These are phyloP conservation scores for Lentinula aciculospora DNA, from an alignment of 768 basidiomycete genomes.

Conservation along the genomic window DNA sequence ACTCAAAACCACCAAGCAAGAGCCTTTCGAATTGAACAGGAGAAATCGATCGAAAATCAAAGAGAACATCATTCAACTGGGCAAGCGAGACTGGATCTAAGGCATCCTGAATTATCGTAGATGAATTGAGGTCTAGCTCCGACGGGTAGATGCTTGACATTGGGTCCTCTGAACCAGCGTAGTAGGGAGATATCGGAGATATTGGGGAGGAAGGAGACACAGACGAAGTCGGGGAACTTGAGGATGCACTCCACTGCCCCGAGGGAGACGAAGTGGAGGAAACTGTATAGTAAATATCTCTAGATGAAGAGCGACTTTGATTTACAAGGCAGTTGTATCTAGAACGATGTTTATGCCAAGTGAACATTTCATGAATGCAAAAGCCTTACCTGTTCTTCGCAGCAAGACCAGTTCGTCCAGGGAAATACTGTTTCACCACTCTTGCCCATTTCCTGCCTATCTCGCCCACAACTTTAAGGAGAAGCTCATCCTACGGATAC, in stretches of 20 bases:
- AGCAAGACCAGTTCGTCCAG: slow-evolving; percentile 23
- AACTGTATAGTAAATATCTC: neutral
- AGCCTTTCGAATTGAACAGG: neutral
- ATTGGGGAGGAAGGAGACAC: neutral
- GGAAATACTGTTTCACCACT: slow-evolving; percentile 21
- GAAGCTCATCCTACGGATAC: slow-evolving; percentile 14
- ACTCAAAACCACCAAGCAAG: neutral
- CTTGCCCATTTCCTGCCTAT: slow-evolving; percentile 20
- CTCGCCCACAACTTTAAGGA: slow-evolving; percentile 17
- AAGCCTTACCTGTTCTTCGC: slow-evolving; percentile 22
- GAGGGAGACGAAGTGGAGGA: neutral
- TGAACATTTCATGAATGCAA: neutral
- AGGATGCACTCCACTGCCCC: neutral
- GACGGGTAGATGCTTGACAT: neutral
- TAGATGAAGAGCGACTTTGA: neutral
- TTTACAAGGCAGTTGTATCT: slow-evolving; percentile 15
- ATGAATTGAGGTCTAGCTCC: neutral
- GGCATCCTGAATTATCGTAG: neutral
- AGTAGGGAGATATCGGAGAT: neutral
- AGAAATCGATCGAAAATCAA: neutral
- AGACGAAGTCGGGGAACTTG: neutral
- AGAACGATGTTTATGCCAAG: neutral
- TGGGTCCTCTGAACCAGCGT: neutral
- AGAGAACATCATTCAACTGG: neutral
- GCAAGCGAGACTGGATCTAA: neutral